Evolutionary conservation across 768 basidiomycete genomes (phyloP).

Genomic region (Collybiopsis confluens): DNA sequence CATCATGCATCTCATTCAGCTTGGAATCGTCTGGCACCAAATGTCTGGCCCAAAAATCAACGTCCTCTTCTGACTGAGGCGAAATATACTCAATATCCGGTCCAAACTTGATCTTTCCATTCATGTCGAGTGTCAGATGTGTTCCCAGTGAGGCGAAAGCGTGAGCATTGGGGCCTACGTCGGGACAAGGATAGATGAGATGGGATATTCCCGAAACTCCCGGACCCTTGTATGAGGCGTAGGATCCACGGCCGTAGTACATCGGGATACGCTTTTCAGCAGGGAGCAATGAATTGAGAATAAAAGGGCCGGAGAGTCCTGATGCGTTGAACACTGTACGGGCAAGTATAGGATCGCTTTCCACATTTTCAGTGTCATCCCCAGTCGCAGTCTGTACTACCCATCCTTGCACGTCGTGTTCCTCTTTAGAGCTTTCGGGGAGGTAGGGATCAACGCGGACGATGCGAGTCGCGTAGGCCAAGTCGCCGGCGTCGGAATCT

Average conservation of each 20-base stretch:
- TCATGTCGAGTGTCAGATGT: conserved; percentile 84
- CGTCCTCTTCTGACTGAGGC: conserved; percentile 39
- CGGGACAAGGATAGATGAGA: conserved; percentile 91
- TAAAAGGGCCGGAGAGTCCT: conserved; percentile 66
- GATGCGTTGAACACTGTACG: conserved; percentile 79
- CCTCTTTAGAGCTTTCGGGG: conserved; percentile 20
- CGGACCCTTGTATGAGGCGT: conserved; percentile 82
- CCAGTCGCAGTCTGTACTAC: conserved; percentile 76
- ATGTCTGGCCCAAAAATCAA: conserved; percentile 74
- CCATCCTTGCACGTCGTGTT: conserved; percentile 72
- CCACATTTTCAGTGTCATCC: conserved; percentile 28
- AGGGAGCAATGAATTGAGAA: conserved; percentile 68
- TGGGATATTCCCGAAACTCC: conserved; percentile 64
- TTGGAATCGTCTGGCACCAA: conserved; percentile 61
- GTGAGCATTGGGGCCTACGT: conserved; percentile 50
- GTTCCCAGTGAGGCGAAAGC: conserved; percentile 86
- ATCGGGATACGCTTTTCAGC: conserved; percentile 57
- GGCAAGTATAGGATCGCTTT: conserved; percentile 65
- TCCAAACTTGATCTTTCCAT: conserved; percentile 84
- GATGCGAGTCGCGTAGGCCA: conserved; percentile 76
- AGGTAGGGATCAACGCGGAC: conserved; percentile 76
- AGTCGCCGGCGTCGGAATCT: conserved; percentile 61
- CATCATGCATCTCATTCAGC: conserved; percentile 60
- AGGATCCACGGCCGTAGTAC: conserved; percentile 82
- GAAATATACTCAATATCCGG: conserved; percentile 89